A percentile compares a stretch with the other conserved stretches of the same genome.
Evolutionary conservation across 305 asterid genomes (phyloP).

Genomic region (Fraxinus velutina): DNA sequence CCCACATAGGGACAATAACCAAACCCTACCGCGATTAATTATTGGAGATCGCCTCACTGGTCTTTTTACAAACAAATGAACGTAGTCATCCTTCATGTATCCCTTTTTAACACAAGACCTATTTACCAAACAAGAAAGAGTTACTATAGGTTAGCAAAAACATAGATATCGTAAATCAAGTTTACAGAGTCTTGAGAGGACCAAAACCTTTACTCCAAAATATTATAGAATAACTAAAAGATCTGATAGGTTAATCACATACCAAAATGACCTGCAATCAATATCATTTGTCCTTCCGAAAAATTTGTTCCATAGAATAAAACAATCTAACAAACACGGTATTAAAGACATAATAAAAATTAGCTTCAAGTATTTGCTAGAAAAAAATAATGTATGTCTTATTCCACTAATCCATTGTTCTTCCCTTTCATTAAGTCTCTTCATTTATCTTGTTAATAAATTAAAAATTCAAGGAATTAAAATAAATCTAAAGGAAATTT

Average conservation of each 20-base stretch:
- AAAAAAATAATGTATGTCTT: neutral
- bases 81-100: slow-evolving; percentile 87
- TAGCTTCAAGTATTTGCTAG: neutral
- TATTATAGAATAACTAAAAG: neutral
- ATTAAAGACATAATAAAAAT: neutral
- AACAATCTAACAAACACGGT: neutral
- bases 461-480: neutral
- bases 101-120: slow-evolving; percentile 96
- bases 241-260: neutral
- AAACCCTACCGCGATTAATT: slow-evolving; percentile 73
- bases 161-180: slow-evolving; percentile 6
- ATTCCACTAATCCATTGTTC: neutral
- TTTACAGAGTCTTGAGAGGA: slow-evolving; percentile 1
- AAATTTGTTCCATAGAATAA: neutral
- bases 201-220: neutral
- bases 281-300: neutral
- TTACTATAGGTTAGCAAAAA: neutral
- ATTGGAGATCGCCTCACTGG: slow-evolving; percentile 88
- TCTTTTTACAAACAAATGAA: slow-evolving; percentile 79
- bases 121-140: slow-evolving; percentile 1
- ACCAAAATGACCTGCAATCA: neutral
- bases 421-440: neutral
- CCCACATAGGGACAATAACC: slow-evolving; percentile 7
- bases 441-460: neutral
- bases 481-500: neutral